These are phyloP conservation scores for Yamadazyma scolyti DNA, from an alignment of 805 yeast genomes.

Conservation along the genomic window DNA sequence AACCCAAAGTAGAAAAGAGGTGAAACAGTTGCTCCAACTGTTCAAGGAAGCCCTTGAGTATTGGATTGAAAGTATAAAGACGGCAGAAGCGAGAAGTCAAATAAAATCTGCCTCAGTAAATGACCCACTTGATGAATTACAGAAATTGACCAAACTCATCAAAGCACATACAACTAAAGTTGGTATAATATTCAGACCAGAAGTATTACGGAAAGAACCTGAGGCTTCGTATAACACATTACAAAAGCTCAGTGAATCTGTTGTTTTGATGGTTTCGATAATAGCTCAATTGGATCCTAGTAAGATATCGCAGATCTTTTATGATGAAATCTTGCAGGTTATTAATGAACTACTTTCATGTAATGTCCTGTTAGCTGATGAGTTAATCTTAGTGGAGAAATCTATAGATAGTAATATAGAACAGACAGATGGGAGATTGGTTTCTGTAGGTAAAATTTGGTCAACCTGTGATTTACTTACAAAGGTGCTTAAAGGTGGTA, in stretches of 20 bases:
- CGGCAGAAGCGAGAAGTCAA: conserved; percentile 13
- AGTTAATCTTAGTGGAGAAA: conserved; percentile 19
- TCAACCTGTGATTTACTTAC: conserved; percentile 52
- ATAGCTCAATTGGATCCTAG: conserved; percentile 25
- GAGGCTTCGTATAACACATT: conserved; percentile 53
- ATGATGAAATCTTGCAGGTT: conserved; percentile 28
- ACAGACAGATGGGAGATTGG: conserved; percentile 21
- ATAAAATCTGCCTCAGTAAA: conserved; percentile 30
- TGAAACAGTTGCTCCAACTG: conserved; percentile 20
- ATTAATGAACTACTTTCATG: conserved; percentile 16
- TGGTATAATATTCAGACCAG: conserved; percentile 66
- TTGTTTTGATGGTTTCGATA: conserved; percentile 45
- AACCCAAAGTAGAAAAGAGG: conserved; percentile 15
- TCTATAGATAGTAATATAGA: conserved; percentile 6
- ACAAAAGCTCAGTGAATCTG: conserved; percentile 41
- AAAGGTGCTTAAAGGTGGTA: conserved; percentile 44
- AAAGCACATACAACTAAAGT: conserved; percentile 77
- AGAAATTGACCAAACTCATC: conserved; percentile 54
- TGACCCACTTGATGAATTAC: conserved; percentile 53
- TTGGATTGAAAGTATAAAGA: conserved; percentile 18
- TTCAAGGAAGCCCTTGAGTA: conserved; percentile 27
- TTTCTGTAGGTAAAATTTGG: conserved; percentile 49
- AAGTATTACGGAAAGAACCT: conserved; percentile 33
- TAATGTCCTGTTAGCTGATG: conserved; percentile 19
- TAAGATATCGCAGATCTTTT: conserved; percentile 33